Evolutionary conservation across 2,329 filamentous ascomycete genomes (phyloP), one percentile per base, ranked within the genome.

Genomic region (Davidsoniella virescens): DNA sequence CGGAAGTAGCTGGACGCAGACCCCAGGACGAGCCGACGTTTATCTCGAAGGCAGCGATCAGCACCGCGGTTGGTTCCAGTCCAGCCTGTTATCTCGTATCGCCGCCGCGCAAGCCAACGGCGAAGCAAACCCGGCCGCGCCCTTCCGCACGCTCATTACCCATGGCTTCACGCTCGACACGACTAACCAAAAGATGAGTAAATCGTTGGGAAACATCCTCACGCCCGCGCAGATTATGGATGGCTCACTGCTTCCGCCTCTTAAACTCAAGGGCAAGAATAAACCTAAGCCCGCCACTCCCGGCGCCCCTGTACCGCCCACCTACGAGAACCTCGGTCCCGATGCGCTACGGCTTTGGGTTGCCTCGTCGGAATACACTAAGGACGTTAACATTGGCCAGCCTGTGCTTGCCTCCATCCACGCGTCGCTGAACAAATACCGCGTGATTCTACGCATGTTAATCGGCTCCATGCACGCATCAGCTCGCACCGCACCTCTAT

Each of bases 1-100:
- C 56, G 92, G 92, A 5, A 94, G 84, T 46, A 94, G 87, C 60
- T 98, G 92, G 92, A 83, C 71, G 3, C 71, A 76, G 60, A 70
- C 67, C 25, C 29, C 44, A 10, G 57, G 63, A 7, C 80, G 62
- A 20, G 87, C 87, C 0, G 87, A 98, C 62, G 75, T 96, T 20
- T 96, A 94, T 61, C 74, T 96, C 2, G 92, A 98, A 67, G 92
- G 92, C 29, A 85, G 83, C 3, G 92, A 98, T 63, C 92, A 98
- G 63, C 92, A 98, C 64, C 82, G 92, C 38, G 92, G 92, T 26
- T 98, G 92, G 92, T 98, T 98, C 62, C 92, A 98, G 64, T 96
- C 92, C 5, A 94, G 87, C 55, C 73, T 98, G 9, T 72, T 98
- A 50, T 96, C 92, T 0, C 80, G 86, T 46, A 75, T 94, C 26